Conservation (phyloP, 345 rosid genomes). For the Luvunga scandens region DNA sequence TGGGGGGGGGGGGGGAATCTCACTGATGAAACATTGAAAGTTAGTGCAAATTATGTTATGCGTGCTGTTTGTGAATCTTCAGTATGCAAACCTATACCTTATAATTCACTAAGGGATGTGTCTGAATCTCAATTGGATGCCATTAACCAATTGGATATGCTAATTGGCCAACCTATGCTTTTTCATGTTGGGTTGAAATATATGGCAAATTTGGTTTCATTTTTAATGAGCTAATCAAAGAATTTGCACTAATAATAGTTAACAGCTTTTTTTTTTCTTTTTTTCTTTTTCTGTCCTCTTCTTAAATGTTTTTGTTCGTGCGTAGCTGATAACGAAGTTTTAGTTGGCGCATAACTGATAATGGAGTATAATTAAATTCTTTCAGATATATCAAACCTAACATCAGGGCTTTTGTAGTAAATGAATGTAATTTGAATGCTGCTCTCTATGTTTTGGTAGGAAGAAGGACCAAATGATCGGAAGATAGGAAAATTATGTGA, state of each 20-base stretch:
- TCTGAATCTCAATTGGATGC: not conserved
- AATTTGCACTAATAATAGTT: not conserved
- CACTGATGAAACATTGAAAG: not conserved
- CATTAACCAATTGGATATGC: not conserved
- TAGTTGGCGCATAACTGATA: not conserved
- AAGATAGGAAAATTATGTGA: slow-evolving; percentile 93
- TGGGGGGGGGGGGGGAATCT: no score
- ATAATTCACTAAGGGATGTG: not conserved
- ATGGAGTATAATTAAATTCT: no score
- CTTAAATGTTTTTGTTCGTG: not conserved
- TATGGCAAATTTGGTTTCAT: not conserved
- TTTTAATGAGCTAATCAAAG: slow-evolving; percentile 4
- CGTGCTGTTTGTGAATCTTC: not conserved
- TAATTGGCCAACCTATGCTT: not conserved
- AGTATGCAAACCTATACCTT: not conserved
- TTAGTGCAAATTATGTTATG: not conserved
- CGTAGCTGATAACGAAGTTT: not conserved
- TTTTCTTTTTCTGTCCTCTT: not conserved
- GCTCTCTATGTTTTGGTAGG: slow-evolving; percentile 46
- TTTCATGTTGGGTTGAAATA: not conserved
- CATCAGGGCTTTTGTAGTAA: not conserved
- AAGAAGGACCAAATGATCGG: slow-evolving; percentile 86
- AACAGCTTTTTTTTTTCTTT: not conserved
- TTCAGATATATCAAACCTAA: no score
- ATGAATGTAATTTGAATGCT: slow-evolving; percentile 7